These are phyloP conservation scores for Ceriops zippeliana DNA, from an alignment of 345 rosid genomes.

Conservation along the genomic window DNA sequence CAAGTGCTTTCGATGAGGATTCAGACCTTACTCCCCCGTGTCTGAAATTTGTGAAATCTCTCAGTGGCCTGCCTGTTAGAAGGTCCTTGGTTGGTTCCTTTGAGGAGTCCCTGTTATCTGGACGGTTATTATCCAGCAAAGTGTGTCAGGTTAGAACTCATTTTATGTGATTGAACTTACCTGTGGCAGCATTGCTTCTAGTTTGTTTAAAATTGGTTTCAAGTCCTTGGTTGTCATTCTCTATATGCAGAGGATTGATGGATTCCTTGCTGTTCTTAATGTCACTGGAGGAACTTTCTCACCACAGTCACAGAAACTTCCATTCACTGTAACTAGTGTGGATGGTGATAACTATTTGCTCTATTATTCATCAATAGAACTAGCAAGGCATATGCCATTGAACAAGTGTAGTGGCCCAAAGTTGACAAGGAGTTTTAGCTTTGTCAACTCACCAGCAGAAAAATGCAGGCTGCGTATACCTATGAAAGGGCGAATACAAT, in stretches of 20 bases:
- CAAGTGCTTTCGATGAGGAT: slow-evolving; percentile 12
- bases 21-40: slow-evolving; percentile 32
- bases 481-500: slow-evolving; percentile 88
- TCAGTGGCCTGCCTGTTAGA: slow-evolving; percentile 65
- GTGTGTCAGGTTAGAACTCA: slow-evolving; percentile 55
- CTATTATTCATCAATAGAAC: slow-evolving; percentile 81
- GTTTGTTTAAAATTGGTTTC: not conserved
- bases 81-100: slow-evolving; percentile 96
- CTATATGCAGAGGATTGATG: slow-evolving; percentile 64
- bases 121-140: slow-evolving; percentile 62
- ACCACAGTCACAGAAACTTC: slow-evolving; percentile 88
- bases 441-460: slow-evolving; percentile 52
- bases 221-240: slow-evolving; percentile 3
- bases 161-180: not conserved
- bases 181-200: not conserved
- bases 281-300: slow-evolving; percentile 85
- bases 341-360: slow-evolving; percentile 79
- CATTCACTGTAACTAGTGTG: slow-evolving; percentile 78
- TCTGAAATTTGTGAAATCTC: slow-evolving; percentile 49
- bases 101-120: slow-evolving; percentile 90
- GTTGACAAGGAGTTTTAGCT: slow-evolving; percentile 42
- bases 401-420: slow-evolving; percentile 51
- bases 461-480: slow-evolving; percentile 71
- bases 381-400: slow-evolving; percentile 46
- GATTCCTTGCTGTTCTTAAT: slow-evolving; percentile 93